Base-by-base conservation (phyloP, 169 alveolate species). In the Eimeria falciformis region DNA sequence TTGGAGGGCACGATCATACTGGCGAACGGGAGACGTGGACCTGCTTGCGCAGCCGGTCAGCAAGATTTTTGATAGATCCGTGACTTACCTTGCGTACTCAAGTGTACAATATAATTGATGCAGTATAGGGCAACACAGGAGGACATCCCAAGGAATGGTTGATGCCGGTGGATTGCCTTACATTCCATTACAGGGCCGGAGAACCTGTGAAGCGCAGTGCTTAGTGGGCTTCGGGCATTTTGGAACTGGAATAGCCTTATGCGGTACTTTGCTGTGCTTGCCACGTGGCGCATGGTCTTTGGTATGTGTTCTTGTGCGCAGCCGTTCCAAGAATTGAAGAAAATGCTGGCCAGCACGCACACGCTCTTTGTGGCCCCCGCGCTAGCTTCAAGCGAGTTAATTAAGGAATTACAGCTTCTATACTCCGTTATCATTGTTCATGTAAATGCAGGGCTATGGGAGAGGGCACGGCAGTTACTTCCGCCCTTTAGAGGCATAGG, bases 321-420 rank as follows among this genome's bases (percentile, higher is more conserved):
- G 88, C 88, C 88, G n/a, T 79, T 79, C n/a, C 55, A 79, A 79
- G 88, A 79, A 25, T 71, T 79, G 4, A 79, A 79, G 73, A 43
- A n/a, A 17, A 37, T 43, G 56, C 56, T 79, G 73, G 88, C 88
- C 40, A 5, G 53, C 33, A 71, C 50, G 18, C 88, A 79, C 56
- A 79, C 88, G n/a, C 18, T 79, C 55, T 50, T 79, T 17, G 88
- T 71, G 27, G 88, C 88, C 73, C 88, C 88, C 23, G 69, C 88
- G 40, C 55, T 79, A 58, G 73, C 27, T 47, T 79, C 88, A 17
- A 79, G 88, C 75, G 88, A 79, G 37, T n/a, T 79, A 23, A 79
- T 79, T 11, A 79, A 79, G 71, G 88, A 79, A 29, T 53, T 79
- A 55, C 88, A 79, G 88, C 71, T 79, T 5, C 5, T 79, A 58